Conservation (phyloP, 345 rosid genomes). For the Eucalyptus erythrocorys region DNA sequence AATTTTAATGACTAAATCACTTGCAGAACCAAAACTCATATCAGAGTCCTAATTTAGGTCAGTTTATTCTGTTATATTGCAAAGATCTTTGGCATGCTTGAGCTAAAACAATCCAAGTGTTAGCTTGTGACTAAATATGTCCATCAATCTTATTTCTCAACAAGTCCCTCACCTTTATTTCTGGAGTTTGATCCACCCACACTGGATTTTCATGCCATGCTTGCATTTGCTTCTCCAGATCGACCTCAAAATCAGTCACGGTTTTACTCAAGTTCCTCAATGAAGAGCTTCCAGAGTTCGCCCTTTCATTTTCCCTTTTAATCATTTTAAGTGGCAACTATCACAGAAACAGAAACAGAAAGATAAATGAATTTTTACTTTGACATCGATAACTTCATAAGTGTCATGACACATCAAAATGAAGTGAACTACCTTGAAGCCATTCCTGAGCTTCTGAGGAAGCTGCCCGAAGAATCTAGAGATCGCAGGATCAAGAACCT, state of each 20-base stretch:
- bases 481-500: constrained; percentile 44
- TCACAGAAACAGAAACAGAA: background rate
- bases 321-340: constrained; percentile 52
- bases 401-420: background rate
- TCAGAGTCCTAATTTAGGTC: background rate
- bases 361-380: background rate
- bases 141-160: background rate
- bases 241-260: constrained; percentile 18
- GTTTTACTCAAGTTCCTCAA: constrained; percentile 24
- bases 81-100: background rate
- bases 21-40: background rate
- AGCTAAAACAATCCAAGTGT: background rate
- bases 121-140: background rate
- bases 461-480: constrained; percentile 36
- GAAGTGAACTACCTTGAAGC: constrained; percentile 10
- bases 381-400: background rate
- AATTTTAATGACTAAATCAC: background rate
- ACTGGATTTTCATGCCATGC: constrained; percentile 72
- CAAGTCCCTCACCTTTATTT: constrained; percentile 34
- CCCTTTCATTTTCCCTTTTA: constrained; percentile 14
- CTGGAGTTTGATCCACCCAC: constrained; percentile 51
- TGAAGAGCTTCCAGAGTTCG: constrained; percentile 6
- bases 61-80: background rate
- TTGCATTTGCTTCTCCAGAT: constrained; percentile 56
- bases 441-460: constrained; percentile 35